Evolutionary conservation across 495 filamentous ascomycete species (phyloP).

Genomic region (Penicillium flavigenum): DNA sequence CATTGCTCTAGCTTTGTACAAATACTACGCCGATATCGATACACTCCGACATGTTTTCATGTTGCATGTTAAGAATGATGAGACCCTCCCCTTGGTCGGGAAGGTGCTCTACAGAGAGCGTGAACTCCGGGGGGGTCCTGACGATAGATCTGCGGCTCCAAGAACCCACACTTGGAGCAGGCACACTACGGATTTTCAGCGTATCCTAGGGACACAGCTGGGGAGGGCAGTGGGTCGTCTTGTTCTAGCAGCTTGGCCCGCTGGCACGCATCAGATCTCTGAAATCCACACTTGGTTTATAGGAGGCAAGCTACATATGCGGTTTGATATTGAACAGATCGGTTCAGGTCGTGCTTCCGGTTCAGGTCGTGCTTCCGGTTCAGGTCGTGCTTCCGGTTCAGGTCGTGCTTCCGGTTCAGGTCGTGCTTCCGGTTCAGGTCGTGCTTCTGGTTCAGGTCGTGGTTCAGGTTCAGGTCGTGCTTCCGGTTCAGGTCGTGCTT

Average conservation of each 20-base stretch:
- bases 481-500: too few relatives aligned
- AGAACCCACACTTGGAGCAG: background rate
- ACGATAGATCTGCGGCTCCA: rapidly evolving
- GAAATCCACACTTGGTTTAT: background rate
- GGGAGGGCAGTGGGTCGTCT: background rate
- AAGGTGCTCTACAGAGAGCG: background rate
- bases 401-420: too few relatives aligned
- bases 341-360: too few relatives aligned
- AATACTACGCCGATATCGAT: background rate
- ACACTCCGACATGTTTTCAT: background rate
- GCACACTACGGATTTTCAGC: rapidly evolving
- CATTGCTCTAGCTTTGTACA: background rate
- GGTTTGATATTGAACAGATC: constrained; percentile 1
- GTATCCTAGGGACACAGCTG: background rate
- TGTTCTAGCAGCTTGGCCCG: background rate
- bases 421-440: too few relatives aligned
- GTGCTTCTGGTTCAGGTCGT: too few relatives aligned
- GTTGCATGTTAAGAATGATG: background rate
- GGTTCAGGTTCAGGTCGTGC: too few relatives aligned
- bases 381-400: too few relatives aligned
- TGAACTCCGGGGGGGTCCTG: background rate
- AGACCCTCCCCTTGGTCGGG: background rate
- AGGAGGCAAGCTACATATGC: background rate
- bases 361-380: too few relatives aligned
- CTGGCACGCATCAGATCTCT: background rate